Conservation (phyloP, 2,329 filamentous ascomycete genomes). For the Botryotinia globosa region DNA sequence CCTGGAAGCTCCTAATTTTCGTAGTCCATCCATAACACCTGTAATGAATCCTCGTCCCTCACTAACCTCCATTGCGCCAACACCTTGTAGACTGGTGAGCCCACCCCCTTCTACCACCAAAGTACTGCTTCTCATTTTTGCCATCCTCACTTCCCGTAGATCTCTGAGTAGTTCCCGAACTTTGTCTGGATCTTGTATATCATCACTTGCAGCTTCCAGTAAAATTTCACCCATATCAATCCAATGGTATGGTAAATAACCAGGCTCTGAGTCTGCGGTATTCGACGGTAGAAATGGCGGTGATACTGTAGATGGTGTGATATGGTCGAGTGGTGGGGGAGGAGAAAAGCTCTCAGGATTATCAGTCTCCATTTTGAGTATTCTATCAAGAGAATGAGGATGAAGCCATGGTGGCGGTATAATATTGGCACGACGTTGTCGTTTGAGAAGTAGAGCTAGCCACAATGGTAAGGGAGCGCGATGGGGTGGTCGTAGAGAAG, state of each 20-base stretch:
- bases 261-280: slow-evolving; percentile 64
- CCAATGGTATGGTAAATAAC: slow-evolving; percentile 90
- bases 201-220: slow-evolving; percentile 79
- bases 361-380: slow-evolving; percentile 77
- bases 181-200: slow-evolving; percentile 70
- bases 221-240: slow-evolving; percentile 85
- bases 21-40: slow-evolving; percentile 82
- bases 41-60: slow-evolving; percentile 82
- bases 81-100: slow-evolving; percentile 66
- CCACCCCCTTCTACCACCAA: slow-evolving; percentile 72
- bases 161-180: slow-evolving; percentile 76
- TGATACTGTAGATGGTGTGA: slow-evolving; percentile 46
- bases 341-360: slow-evolving; percentile 73
- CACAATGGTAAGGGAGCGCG: slow-evolving; percentile 80
- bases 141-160: slow-evolving; percentile 80
- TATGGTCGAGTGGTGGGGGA: slow-evolving; percentile 64
- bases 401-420: slow-evolving; percentile 87
- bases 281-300: slow-evolving; percentile 79
- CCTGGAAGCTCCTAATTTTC: slow-evolving; percentile 76
- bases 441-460: slow-evolving; percentile 92
- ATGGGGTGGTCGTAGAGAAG: slow-evolving; percentile 74
- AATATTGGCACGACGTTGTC: slow-evolving; percentile 90
- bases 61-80: slow-evolving; percentile 89
- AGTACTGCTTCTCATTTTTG: slow-evolving; percentile 79
- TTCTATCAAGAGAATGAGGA: slow-evolving; percentile 67